Evolutionary conservation across 176 grass and related monocot genomes (phyloP), one percentile per base, ranked within the genome.

Genomic region (Melocanna baccifera): DNA sequence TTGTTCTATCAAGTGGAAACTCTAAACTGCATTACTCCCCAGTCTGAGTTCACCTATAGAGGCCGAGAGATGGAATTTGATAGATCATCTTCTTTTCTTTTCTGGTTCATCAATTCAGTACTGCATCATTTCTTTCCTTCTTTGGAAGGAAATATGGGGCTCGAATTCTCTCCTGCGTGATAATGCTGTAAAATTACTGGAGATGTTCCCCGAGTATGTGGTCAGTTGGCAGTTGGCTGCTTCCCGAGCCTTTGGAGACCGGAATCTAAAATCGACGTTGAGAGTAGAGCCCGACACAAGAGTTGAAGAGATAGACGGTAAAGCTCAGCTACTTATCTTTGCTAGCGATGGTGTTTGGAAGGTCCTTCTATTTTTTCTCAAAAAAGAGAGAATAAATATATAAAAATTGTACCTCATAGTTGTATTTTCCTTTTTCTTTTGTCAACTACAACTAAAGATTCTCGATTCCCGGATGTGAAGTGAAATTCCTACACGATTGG

Each of bases 341-440:
- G 93, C 91, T 3, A 93, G 93, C 69, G 91, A 95, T 6, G 93
- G 93, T 32, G 67, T 95, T 75, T 95, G 93, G 91, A 95, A 95
- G 93, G 91, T 95, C 63, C 34, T 61, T 85, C 20, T 58, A n/a
- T n/a, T n/a, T n/a, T n/a, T n/a, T n/a, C n/a, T n/a, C n/a, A n/a
- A n/a, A n/a, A n/a, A n/a, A n/a, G n/a, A n/a, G n/a, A n/a, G n/a
- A n/a, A n/a, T n/a, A n/a, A 57, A 57, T n/a, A 57, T 57, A 57
- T 57, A 57, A 57, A 56, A 56, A 53, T 6, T 53, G 53, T n/a
- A 57, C 53, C 53, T 57, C 46, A 52, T 6, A 18, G 16, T 19
- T 19, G 16, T 78, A 77, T 75, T 58, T 34, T 0, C 39, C 12
- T 14, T 89, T 5, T 80, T 2, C 84, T 25, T 76, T 52, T 18